Percentiles rank a stretch among this genome's conserved stretches.
Evolutionary conservation across 164 flowering plant genomes (phyloP).

Genomic region (Berberis vulgaris): DNA sequence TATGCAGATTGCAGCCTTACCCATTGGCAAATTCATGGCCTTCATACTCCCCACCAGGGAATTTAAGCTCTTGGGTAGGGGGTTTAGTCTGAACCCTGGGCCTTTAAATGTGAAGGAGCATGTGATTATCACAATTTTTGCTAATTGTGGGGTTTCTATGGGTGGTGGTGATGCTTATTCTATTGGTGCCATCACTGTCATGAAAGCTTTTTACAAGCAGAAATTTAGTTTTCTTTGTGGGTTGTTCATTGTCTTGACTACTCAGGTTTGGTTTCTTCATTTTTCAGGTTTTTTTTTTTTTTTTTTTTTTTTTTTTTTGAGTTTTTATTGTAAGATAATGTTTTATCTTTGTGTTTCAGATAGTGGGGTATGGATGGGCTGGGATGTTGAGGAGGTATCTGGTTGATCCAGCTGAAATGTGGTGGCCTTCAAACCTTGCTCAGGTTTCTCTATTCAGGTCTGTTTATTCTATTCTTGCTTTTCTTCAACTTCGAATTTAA

Average conservation of each 20-base stretch:
- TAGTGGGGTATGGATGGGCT: constrained; percentile 94
- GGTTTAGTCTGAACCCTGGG: constrained; percentile 67
- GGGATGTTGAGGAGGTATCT: constrained; percentile 72
- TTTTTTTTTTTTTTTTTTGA: background rate
- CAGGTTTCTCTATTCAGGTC: constrained; percentile 89
- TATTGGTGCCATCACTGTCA: constrained; percentile 61
- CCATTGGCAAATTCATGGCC: no score
- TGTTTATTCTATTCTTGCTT: no score
- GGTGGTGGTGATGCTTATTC: constrained; percentile 93
- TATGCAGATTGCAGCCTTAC: no score
- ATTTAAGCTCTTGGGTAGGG: constrained; percentile 27
- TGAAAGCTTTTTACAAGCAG: constrained; percentile 24
- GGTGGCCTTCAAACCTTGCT: constrained; percentile 95
- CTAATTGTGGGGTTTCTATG: constrained; percentile 27
- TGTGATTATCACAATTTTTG: no score
- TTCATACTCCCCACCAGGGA: no score
- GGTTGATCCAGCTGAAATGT: constrained; percentile 85
- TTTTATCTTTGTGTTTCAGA: constrained; percentile 23
- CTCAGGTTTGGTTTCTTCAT: constrained; percentile 40
- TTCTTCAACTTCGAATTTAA: no score
- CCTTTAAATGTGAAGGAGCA: constrained; percentile 7
- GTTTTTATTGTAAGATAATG: background rate
- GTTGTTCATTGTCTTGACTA: constrained; percentile 64
- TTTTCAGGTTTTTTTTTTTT: background rate
- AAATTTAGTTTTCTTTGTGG: constrained; percentile 48